Evolutionary conservation across 352 stramenopile species (phyloP).

Genomic region (Pythium apleroticum): DNA sequence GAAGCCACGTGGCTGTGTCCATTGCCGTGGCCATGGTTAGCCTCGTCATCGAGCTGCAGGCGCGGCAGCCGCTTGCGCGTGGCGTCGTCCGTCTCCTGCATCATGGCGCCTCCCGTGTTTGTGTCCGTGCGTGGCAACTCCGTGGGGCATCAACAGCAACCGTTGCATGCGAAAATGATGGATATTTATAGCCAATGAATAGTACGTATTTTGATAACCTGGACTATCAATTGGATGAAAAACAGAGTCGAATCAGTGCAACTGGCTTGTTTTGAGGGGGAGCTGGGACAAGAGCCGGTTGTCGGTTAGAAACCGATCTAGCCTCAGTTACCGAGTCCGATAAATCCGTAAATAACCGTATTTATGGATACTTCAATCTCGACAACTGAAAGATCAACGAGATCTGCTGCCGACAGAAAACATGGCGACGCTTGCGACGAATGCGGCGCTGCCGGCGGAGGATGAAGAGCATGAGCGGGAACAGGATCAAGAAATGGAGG

Average conservation of each 20-base stretch:
- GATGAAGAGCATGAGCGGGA: constrained; percentile 9
- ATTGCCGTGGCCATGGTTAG: not conserved
- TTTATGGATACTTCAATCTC: constrained; percentile 7
- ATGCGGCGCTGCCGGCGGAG: not conserved
- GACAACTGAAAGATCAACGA: not conserved
- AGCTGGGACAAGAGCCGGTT: not conserved
- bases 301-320: not conserved
- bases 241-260: not conserved
- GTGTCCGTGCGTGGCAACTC: constrained; percentile 4
- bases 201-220: not conserved
- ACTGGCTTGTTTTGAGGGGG: not conserved
- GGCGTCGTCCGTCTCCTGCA: constrained; percentile 28
- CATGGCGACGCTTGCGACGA: constrained; percentile 5
- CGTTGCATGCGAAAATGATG: not conserved
- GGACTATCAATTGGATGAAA: not conserved
- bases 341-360: constrained; percentile 6
- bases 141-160: not conserved
- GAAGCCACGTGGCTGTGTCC: not conserved
- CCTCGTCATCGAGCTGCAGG: constrained; percentile 7
- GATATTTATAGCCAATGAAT: not conserved
- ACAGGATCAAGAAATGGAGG: not conserved
- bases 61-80: constrained; percentile 31
- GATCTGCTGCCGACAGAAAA: not conserved
- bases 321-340: too few relatives aligned
- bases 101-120: constrained; percentile 15